These are phyloP conservation scores for Globisporangium okanoganense DNA, from an alignment of 352 stramenopile genomes.

Conservation along the genomic window DNA sequence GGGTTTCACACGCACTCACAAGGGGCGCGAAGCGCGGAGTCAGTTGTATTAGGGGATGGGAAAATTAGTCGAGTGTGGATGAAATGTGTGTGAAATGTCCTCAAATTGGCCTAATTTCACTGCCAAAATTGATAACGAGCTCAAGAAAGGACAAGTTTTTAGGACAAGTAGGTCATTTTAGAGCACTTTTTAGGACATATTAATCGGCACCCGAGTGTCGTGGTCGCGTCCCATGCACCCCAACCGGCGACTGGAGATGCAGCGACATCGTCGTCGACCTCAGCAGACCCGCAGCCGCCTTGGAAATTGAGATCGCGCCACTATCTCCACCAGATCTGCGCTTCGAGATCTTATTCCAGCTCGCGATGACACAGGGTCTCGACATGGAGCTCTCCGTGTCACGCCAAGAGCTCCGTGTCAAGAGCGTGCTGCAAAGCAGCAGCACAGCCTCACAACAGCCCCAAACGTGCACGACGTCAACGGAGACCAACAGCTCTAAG, in stretches of 20 bases:
- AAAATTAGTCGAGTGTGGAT: no score
- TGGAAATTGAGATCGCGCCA: background rate
- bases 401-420: slow-evolving; percentile 6
- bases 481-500: background rate
- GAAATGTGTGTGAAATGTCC: no score
- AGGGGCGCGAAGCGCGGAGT: no score
- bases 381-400: background rate
- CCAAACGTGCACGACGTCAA: background rate
- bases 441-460: background rate
- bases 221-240: background rate
- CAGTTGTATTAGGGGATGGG: no score
- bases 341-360: slow-evolving; percentile 11
- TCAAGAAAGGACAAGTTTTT: no score
- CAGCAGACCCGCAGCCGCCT: background rate
- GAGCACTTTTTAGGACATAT: no score
- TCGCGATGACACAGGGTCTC: slow-evolving; percentile 3
- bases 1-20: no score
- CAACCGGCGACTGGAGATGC: background rate
- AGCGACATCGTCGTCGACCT: background rate
- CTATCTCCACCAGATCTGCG: background rate
- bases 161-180: no score
- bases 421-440: slow-evolving; percentile 1
- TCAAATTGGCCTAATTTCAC: no score
- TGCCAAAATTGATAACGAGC: no score
- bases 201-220: no score